Evolutionary conservation across 2,329 filamentous ascomycete genomes (phyloP).

Genomic region (Arthrobotrys sinensis): DNA sequence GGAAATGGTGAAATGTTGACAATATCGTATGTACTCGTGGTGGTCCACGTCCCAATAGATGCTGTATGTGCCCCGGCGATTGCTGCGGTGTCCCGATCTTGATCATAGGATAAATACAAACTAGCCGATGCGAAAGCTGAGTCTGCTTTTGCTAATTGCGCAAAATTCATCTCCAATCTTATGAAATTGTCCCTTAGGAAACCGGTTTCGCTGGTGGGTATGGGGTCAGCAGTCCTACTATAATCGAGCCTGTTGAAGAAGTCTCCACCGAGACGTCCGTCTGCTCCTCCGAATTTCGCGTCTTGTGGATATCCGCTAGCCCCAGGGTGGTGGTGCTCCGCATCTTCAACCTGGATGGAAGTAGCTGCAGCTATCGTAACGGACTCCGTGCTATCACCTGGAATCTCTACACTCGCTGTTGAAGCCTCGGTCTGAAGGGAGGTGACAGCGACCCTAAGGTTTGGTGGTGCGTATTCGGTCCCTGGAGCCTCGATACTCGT

Average conservation of each 20-base stretch:
- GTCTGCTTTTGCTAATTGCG: conserved; percentile 9
- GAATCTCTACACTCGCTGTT: too few relatives aligned
- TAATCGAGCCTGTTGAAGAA: neutral
- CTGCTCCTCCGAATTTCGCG: neutral
- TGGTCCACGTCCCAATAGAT: conserved; percentile 36
- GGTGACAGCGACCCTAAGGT: neutral
- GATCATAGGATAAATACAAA: conserved; percentile 23
- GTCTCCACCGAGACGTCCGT: neutral
- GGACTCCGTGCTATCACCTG: too few relatives aligned
- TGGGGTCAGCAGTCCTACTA: neutral
- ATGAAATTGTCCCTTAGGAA: neutral
- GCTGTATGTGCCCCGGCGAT: conserved; percentile 11
- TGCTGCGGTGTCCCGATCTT: neutral
- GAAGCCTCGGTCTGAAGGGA: neutral
- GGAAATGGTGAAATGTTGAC: conserved; percentile 35
- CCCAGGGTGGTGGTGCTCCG: neutral
- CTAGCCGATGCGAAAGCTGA: neutral
- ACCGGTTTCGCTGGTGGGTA: neutral
- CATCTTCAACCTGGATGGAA: neutral
- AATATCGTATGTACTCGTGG: neutral
- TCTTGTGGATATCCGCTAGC: neutral
- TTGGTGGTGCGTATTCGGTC: neutral
- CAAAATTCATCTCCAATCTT: conserved; percentile 13
- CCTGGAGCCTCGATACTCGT: neutral
- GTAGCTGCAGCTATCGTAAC: neutral